phyloP scores from a whole-genome alignment of 73 alveolate species.

The Diophrys appendiculata region DNA sequence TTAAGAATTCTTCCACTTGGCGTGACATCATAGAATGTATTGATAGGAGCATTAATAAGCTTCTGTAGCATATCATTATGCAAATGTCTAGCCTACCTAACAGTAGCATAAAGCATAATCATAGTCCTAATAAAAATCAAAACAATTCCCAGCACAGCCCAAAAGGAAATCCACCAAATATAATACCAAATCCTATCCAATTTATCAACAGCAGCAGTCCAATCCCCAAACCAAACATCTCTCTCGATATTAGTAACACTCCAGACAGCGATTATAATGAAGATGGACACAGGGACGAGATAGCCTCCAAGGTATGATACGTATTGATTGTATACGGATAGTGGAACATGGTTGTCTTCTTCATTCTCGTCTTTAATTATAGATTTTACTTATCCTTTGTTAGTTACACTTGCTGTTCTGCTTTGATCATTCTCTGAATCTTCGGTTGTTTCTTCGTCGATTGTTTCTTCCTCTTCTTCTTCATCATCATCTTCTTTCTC shows the following conservation, averaged over 20 bases:
- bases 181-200: neutral
- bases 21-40: slow-evolving; percentile 85
- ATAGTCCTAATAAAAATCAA: neutral
- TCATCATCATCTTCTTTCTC: neutral
- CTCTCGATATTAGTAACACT: neutral
- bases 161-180: slow-evolving; percentile 16
- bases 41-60: slow-evolving; percentile 86
- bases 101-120: neutral
- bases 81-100: slow-evolving; percentile 42
- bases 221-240: slow-evolving; percentile 3
- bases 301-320: slow-evolving; percentile 43
- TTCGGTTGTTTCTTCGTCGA: neutral
- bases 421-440: neutral
- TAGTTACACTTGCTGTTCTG: neutral
- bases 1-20: slow-evolving; percentile 91
- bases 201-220: neutral
- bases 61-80: slow-evolving; percentile 76
- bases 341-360: slow-evolving; percentile 43
- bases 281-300: neutral
- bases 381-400: neutral
- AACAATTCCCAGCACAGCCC: neutral
- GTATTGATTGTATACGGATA: slow-evolving; percentile 7
- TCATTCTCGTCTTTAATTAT: slow-evolving; percentile 47
- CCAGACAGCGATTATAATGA: neutral
- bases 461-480: slow-evolving; percentile 1